Evolutionary conservation across 179 eudicot genomes (phyloP), one percentile per base, ranked within the genome.

Genomic region (Patellifolia procumbens): DNA sequence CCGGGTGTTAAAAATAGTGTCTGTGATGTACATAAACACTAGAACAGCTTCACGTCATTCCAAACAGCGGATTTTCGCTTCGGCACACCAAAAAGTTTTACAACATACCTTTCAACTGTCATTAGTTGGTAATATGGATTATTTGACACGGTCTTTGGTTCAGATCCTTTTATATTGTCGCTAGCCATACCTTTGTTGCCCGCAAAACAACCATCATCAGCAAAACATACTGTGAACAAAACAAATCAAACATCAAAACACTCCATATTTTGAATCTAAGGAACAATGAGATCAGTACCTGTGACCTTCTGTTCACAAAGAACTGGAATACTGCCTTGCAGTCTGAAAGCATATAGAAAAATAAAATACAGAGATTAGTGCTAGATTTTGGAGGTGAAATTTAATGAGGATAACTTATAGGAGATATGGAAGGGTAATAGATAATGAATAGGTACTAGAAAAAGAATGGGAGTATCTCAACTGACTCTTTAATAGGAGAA

Each of bases 91-190:
- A 84, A 64, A 68, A 86, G 83, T 73, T 75, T 88, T 59, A 85
- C 82, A 59, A 71, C 80, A 73, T 81, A 87, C 74, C 90, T 84
- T 80, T 87, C 87, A 43, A 87, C 84, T 85, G 86, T 81, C 88
- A 81, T 82, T 62, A 84, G 74, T 78, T 84, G 90, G 84, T 77
- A 85, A 52, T 84, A 78, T 76, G 81, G 82, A 70, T 86, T 81
- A n/a, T 65, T 73, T 51, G 74, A 59, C 68, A 58, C 28, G 6
- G 75, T 67, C 63, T 68, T 76, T 32, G 68, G 70, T 71, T 81
- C 69, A 17, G 77, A 61, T 34, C 76, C 85, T 20, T 55, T 48
- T 39, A 31, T 55, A 51, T 73, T 68, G 61, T 48, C 70, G 48
- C 31, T 69, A 29, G 26, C 37, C 64, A 75, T 45, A 52, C 24